Base-by-base conservation (phyloP, 768 basidiomycete genomes). In the Hydnomerulius pinastri region DNA sequence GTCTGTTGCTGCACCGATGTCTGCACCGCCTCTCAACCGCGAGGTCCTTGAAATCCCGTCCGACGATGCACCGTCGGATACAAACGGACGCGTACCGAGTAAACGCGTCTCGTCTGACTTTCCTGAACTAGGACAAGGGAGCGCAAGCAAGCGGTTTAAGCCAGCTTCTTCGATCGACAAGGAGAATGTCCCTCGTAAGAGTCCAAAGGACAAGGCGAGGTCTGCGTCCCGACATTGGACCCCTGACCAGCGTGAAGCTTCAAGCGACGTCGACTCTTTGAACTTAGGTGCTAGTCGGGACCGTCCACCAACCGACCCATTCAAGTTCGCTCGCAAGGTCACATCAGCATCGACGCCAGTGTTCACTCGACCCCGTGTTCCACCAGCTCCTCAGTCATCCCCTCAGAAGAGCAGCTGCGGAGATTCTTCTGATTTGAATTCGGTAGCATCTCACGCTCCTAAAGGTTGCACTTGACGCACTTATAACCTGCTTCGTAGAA, bases 131-230 rank as follows among this genome's bases (percentile, higher is more conserved):
- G 11, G 57, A 0, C 61, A 56, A 1, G 36, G 39, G 1, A 44
- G 46, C 17, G 41, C 66, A 6, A 46, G 51, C 10, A 76, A 76
- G 40, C 72, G 74, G 20, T 62, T 66, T 47, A 66, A 68, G 21
- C 53, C 62, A 12, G 41, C 54, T 6, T 4, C 42, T n/a, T 48
- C 57, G 0, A 38, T 38, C 10, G 44, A 67, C 44, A 65, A 65
- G 37, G 71, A 72, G 51, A 65, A 64, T 38, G 13, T 57, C 6
- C 55, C 50, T 28, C 35, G 28, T 11, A 51, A 30, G 18, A 9
- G 45, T 20, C 18, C 60, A 29, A 53, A 47, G 47, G 41, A 15
- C 35, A 60, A 40, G 7, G 17, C 27, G 1, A 42, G 42, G 27
- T 27, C 55, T 0, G 4, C 21, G 6, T 35, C 53, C 9, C 63